These are phyloP conservation scores for Vaccinium vitisidaea DNA, from an alignment of 148 eudicot species.

Conservation along the genomic window DNA sequence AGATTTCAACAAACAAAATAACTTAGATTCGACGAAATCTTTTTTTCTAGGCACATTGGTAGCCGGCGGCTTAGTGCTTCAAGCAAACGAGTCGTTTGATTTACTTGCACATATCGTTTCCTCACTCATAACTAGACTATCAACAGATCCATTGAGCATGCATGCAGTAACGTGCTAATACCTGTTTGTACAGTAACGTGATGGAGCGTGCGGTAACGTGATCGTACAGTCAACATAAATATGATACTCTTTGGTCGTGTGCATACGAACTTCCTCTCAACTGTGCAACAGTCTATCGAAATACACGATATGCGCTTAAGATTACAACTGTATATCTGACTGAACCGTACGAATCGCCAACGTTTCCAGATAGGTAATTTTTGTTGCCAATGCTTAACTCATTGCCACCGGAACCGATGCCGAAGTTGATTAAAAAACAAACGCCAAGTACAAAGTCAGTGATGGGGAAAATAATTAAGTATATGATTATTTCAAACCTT, in stretches of 20 bases:
- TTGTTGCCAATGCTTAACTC: not conserved
- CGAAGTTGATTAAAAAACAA: not conserved
- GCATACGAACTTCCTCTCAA: not conserved
- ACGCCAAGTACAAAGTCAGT: conserved; percentile 7
- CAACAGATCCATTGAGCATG: not conserved
- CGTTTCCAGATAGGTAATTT: not conserved
- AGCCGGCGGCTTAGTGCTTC: not conserved
- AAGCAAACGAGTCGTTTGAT: not conserved
- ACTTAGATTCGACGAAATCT: too few relatives aligned
- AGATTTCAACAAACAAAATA: not conserved
- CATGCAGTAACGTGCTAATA: not conserved
- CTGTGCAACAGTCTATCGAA: not conserved
- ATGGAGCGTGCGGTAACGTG: not conserved
- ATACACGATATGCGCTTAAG: not conserved
- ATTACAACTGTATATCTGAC: conserved; percentile 19
- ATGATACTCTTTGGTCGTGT: not conserved
- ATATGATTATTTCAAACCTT: conserved; percentile 18
- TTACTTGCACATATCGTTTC: too few relatives aligned
- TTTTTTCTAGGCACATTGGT: conserved; percentile 23
- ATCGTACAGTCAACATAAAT: not conserved
- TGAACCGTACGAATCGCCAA: not conserved
- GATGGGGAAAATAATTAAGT: not conserved
- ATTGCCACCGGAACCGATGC: not conserved
- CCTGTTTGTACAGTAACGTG: not conserved
- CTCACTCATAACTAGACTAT: not conserved